A percentile compares a stretch with the other conserved stretches of the same genome.
Conservation (phyloP, 345 rosid genomes). For the Luvunga scandens region DNA sequence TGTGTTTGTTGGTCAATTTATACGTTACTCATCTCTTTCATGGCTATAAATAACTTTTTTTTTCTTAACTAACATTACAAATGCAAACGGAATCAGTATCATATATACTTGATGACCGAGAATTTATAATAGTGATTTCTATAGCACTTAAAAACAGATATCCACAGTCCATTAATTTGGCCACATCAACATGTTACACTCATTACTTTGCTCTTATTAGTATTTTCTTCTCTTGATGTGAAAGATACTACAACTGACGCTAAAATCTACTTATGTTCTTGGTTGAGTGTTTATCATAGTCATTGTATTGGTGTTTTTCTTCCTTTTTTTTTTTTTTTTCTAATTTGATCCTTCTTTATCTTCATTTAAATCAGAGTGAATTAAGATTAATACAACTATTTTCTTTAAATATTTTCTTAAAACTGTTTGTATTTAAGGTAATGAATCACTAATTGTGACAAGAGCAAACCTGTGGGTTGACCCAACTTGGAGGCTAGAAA, state of each 20-base stretch:
- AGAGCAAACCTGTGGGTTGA: too few species aligned
- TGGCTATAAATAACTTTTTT: neutral
- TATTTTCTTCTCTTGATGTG: neutral
- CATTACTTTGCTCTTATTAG: neutral
- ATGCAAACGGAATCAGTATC: neutral
- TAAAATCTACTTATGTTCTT: too few species aligned
- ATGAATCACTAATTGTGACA: neutral
- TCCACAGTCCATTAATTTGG: neutral
- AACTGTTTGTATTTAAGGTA: neutral
- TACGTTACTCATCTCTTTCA: neutral
- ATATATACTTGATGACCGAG: neutral
- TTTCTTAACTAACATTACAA: neutral
- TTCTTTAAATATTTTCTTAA: too few species aligned
- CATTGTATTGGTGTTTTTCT: neutral
- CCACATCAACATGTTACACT: neutral
- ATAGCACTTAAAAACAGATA: neutral
- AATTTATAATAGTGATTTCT: neutral
- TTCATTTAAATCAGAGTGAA: neutral
- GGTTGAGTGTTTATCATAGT: neutral
- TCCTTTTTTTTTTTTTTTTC: neutral
- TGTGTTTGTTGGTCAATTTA: neutral
- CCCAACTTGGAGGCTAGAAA: neutral
- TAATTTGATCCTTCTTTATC: neutral
- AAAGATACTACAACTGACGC: too few species aligned
- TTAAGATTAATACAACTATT: neutral